Percentiles rank a stretch among this genome's conserved stretches.
Evolutionary conservation across 345 rosid genomes (phyloP).

Genomic region (Conringia planisiliqua): DNA sequence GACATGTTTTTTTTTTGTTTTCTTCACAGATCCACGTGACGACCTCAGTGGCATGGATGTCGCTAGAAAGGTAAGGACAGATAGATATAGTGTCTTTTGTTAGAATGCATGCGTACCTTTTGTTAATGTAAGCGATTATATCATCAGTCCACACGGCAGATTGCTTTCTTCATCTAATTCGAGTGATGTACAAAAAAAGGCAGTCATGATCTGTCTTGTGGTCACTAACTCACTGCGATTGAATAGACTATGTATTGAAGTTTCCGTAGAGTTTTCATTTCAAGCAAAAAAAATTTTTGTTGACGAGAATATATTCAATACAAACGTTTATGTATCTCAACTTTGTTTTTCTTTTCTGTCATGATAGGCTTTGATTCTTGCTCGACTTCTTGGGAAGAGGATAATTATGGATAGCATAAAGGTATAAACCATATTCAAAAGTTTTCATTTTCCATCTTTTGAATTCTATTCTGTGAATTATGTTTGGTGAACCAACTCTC

Average conservation of each 20-base stretch:
- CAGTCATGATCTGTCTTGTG: not conserved
- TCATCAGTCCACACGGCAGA: not conserved
- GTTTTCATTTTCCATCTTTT: not conserved
- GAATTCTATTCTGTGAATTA: not conserved
- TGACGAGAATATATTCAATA: not conserved
- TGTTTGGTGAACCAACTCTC: not conserved
- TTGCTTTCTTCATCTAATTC: not conserved
- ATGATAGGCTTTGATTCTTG: slow-evolving; percentile 81
- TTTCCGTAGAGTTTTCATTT: not conserved
- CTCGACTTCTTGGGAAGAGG: slow-evolving; percentile 78
- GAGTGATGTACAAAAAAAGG: not conserved
- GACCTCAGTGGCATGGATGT: slow-evolving; percentile 97
- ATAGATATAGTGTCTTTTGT: not conserved
- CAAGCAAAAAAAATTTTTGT: slow-evolving; percentile 2
- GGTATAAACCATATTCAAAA: slow-evolving; percentile 36
- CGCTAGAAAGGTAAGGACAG: slow-evolving; percentile 74
- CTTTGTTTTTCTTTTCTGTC: slow-evolving; percentile 19
- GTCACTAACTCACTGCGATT: not conserved
- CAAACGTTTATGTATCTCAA: not conserved
- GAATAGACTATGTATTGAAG: not conserved
- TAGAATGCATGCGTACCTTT: not conserved
- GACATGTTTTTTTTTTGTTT: not conserved
- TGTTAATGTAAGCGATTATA: not conserved
- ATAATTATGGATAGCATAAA: slow-evolving; percentile 64
- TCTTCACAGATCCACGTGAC: slow-evolving; percentile 86